phyloP scores from a whole-genome alignment of 139 green algal species.

The Tetraselmis striata region DNA sequence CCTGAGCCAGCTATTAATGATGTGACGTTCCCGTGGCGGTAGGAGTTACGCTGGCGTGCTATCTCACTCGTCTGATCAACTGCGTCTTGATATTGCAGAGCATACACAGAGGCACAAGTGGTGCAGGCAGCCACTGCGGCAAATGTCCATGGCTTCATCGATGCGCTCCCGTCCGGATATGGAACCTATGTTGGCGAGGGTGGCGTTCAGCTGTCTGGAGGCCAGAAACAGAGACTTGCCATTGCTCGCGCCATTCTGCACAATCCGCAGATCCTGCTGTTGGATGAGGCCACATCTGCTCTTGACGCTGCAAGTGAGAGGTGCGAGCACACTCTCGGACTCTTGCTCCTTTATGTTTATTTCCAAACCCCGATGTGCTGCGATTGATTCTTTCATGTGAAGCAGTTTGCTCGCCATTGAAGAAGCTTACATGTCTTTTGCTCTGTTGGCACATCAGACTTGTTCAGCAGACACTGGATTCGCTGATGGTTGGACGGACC shows the following conservation, averaged over 20 bases:
- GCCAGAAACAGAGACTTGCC: conserved; percentile 52
- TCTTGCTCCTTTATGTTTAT: no score
- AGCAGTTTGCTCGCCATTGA: no score
- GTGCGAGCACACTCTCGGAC: neutral
- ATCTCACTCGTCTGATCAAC: no score
- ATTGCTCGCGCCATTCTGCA: conserved; percentile 45
- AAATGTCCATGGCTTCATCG: conserved; percentile 9
- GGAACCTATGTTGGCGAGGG: conserved; percentile 43
- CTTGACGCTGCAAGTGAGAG: conserved; percentile 36
- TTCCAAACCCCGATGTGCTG: no score
- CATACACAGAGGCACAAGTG: no score
- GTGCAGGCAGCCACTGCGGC: conserved; percentile 33
- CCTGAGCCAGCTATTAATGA: no score
- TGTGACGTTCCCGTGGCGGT: no score
- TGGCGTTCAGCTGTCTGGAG: conserved; percentile 44
- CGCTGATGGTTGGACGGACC: conserved; percentile 5
- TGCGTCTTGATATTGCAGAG: no score
- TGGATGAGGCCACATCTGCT: conserved; percentile 30
- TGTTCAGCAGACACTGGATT: conserved; percentile 10
- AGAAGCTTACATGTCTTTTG: no score
- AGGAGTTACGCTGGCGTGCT: no score
- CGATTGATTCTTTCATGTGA: no score
- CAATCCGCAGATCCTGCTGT: conserved; percentile 22
- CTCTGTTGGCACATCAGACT: no score
- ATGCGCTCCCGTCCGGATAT: conserved; percentile 30